A percentile compares a stretch with the other conserved stretches of the same genome.
phyloP scores from a whole-genome alignment of 306 rosid species.

The Gynostemma pentaphyllum region DNA sequence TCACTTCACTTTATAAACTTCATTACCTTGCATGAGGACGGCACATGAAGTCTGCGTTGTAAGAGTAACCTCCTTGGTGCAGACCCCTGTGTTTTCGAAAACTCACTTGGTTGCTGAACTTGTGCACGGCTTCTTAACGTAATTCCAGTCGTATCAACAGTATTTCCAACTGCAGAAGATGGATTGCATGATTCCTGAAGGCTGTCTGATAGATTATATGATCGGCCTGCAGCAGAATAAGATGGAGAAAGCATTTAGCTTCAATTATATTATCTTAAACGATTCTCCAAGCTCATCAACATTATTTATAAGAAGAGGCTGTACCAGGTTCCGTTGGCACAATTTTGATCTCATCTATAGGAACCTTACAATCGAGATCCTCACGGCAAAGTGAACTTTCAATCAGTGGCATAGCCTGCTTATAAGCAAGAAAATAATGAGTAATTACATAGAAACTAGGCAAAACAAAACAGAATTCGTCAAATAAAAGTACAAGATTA shows the following conservation, averaged over 20 bases:
- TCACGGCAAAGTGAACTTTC: conserved; percentile 17
- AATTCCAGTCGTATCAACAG: conserved; percentile 28
- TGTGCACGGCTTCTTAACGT: conserved; percentile 21
- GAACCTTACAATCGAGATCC: conserved; percentile 22
- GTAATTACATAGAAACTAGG: conserved; percentile 7
- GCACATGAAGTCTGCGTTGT: background rate
- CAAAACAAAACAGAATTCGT: conserved; percentile 5
- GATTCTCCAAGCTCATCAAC: background rate
- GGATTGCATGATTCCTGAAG: conserved; percentile 24
- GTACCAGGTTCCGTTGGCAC: conserved; percentile 19
- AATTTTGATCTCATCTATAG: conserved; percentile 7
- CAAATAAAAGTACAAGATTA: background rate
- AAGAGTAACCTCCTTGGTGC: conserved; percentile 61
- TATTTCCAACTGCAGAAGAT: conserved; percentile 3
- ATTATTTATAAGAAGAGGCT: conserved; percentile 4
- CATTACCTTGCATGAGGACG: conserved; percentile 31
- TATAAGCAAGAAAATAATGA: background rate
- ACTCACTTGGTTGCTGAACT: conserved; percentile 10
- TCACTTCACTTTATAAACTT: conserved; percentile 6
- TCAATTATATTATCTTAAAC: conserved; percentile 10
- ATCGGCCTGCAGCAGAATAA: conserved; percentile 24
- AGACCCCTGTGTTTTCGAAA: conserved; percentile 16
- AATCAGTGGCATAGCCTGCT: conserved; percentile 20
- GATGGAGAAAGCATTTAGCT: conserved; percentile 16
- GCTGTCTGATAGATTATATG: conserved; percentile 5